These are phyloP conservation scores for Aspergillus terreus DNA, from an alignment of 2,329 filamentous ascomycete species.

Conservation along the genomic window DNA sequence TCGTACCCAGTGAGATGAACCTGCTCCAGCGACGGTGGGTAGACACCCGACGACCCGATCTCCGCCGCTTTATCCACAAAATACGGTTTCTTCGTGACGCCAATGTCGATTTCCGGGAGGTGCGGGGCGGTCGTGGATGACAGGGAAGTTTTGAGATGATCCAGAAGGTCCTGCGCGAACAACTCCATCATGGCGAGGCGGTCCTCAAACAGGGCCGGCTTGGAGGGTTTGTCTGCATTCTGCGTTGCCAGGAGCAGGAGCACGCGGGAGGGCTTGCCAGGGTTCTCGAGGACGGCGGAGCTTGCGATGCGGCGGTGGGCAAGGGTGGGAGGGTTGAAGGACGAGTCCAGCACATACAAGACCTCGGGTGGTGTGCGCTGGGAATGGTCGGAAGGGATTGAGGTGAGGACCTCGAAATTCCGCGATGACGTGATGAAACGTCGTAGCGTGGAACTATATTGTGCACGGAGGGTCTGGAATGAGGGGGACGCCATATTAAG, in stretches of 20 bases:
- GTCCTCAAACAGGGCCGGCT: slow-evolving; percentile 47
- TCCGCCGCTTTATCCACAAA: slow-evolving; percentile 46
- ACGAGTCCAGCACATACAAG: slow-evolving; percentile 64
- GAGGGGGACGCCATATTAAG: slow-evolving; percentile 13
- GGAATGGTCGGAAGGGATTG: slow-evolving; percentile 16
- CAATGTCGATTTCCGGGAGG: slow-evolving; percentile 42
- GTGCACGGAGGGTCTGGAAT: slow-evolving; percentile 29
- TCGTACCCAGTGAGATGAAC: slow-evolving; percentile 49
- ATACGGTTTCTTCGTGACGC: slow-evolving; percentile 47
- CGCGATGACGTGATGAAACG: slow-evolving; percentile 39
- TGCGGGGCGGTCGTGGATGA: slow-evolving; percentile 8
- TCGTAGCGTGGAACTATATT: slow-evolving; percentile 40
- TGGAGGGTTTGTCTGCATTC: slow-evolving; percentile 61
- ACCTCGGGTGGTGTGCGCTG: slow-evolving; percentile 20
- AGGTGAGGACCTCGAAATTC: slow-evolving; percentile 31
- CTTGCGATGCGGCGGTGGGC: slow-evolving; percentile 56
- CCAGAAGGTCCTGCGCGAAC: slow-evolving; percentile 42
- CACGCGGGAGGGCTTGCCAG: slow-evolving; percentile 37
- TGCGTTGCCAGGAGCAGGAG: slow-evolving; percentile 60
- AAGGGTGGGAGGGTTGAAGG: slow-evolving; percentile 62
- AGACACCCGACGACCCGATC: slow-evolving; percentile 37
- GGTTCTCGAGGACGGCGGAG: slow-evolving; percentile 46
- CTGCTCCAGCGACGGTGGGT: slow-evolving; percentile 38
- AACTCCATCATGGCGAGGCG: slow-evolving; percentile 48
- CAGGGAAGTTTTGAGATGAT: slow-evolving; percentile 20